Evolutionary conservation across 1,139 yeast genomes (phyloP), one percentile per base, ranked within the genome.

Genomic region (Saccharomycopsis crataegensis): DNA sequence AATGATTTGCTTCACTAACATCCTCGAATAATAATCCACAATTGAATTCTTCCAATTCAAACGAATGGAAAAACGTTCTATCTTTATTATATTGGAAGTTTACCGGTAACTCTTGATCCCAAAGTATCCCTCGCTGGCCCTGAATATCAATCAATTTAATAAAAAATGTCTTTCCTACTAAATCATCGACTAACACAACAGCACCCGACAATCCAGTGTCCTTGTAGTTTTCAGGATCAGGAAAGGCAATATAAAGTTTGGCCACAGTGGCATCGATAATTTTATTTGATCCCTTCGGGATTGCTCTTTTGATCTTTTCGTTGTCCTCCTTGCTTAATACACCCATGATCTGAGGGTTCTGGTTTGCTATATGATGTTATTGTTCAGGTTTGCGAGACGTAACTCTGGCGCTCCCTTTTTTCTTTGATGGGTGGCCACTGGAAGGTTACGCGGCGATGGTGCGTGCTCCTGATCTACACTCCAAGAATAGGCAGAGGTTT

Each of bases 31-130:
- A 70, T 28, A 93, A 72, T 0, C 98, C 99, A n/a, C 83, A 91
- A 56, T 77, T 76, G 65, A 96, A 91, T 32, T 88, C 95, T 62
- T 93, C 98, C 56, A 89, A 74, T 70, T 93, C 99, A 70, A 93
- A 93, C 8, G 96, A 78, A 66, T 93, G 99, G 75, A 93, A 93
- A 69, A 88, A 93, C 51, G 95, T 83, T 32, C 99, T 78, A 67
- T 93, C 99, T 68, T 93, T 98, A 65, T 86, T 80, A 69, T 93
- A 93, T 60, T 83, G 85, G 66, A 93, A 90, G 62, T 87, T 86
- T 8, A 89, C 83, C 65, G 88, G 93, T 49, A 93, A 70, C 67
- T 93, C 99, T 67, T 93, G 99, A 67, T 93, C 99, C 99, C 99
- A 93, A 0, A 93, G 61, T 1, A 93, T 96, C 17, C 98, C 98